Percentiles rank a stretch among this genome's conserved stretches.
phyloP scores from a whole-genome alignment of 345 rosid species.

The Arabidopsis suecica region DNA sequence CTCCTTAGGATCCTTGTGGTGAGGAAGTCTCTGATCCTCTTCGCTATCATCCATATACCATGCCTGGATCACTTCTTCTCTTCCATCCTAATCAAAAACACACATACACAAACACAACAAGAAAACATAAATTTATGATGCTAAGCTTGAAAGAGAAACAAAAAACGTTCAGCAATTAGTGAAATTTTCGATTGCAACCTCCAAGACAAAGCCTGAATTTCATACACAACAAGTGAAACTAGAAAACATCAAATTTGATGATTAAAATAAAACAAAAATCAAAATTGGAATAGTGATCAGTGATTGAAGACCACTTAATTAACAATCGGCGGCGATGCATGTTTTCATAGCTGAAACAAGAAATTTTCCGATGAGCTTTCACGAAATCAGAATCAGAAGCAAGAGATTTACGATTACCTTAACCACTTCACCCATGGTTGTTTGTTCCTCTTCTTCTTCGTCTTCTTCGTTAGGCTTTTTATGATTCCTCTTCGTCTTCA shows the following conservation, averaged over 20 bases:
- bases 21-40: slow-evolving; percentile 91
- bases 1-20: slow-evolving; percentile 84
- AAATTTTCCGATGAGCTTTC: background rate
- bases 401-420: background rate
- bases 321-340: background rate
- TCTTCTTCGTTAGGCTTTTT: background rate
- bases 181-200: too few relatives aligned
- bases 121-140: slow-evolving; percentile 32
- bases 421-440: slow-evolving; percentile 22
- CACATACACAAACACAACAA: background rate
- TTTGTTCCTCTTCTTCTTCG: background rate
- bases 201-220: too few relatives aligned
- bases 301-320: background rate
- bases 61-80: slow-evolving; percentile 79
- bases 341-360: background rate
- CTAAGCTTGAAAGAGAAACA: too few relatives aligned
- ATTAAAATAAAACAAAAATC: background rate
- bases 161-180: too few relatives aligned
- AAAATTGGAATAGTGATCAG: background rate
- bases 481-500: slow-evolving; percentile 12
- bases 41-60: slow-evolving; percentile 88
- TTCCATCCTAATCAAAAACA: slow-evolving; percentile 27
- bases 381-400: background rate
- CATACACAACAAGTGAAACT: too few relatives aligned
- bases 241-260: background rate